Conservation (phyloP, 176 grass and related monocot species). For the Rhynchospora tenuis region DNA sequence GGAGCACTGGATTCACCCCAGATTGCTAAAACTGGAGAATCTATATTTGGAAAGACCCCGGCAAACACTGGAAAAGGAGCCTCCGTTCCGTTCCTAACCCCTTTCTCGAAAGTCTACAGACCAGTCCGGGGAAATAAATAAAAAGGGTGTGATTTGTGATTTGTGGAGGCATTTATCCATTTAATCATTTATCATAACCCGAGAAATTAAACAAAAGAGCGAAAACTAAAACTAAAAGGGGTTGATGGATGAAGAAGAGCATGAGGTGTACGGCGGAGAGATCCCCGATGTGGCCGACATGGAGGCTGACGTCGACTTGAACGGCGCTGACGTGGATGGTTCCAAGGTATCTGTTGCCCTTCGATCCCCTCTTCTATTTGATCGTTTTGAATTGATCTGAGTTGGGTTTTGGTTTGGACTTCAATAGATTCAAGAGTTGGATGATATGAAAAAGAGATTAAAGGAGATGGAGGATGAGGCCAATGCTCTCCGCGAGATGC, state of each 20-base stretch:
- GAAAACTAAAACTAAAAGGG: neutral
- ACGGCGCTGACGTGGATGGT: slow-evolving; percentile 9
- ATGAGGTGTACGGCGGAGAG: slow-evolving; percentile 36
- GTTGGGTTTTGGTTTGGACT: neutral
- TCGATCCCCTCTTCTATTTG: no score
- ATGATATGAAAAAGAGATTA: slow-evolving; percentile 38
- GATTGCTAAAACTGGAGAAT: neutral
- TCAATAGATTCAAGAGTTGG: slow-evolving; percentile 21
- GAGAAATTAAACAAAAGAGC: neutral
- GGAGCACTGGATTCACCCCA: neutral
- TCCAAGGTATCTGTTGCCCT: slow-evolving; percentile 18
- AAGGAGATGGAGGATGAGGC: slow-evolving; percentile 49
- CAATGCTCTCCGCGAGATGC: slow-evolving; percentile 34
- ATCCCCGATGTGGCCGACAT: slow-evolving; percentile 37
- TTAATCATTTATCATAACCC: no score
- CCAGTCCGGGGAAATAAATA: neutral
- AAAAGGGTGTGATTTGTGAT: neutral
- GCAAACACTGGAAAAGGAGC: neutral
- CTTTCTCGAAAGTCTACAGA: neutral
- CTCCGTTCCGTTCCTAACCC: neutral
- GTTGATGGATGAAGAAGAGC: slow-evolving; percentile 35
- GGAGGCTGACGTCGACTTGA: slow-evolving; percentile 32
- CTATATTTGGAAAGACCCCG: neutral
- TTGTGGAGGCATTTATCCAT: neutral
- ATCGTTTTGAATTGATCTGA: slow-evolving; percentile 9